Conservation (phyloP, 2,329 filamentous ascomycete species). For the Aspergillus uvarum region DNA sequence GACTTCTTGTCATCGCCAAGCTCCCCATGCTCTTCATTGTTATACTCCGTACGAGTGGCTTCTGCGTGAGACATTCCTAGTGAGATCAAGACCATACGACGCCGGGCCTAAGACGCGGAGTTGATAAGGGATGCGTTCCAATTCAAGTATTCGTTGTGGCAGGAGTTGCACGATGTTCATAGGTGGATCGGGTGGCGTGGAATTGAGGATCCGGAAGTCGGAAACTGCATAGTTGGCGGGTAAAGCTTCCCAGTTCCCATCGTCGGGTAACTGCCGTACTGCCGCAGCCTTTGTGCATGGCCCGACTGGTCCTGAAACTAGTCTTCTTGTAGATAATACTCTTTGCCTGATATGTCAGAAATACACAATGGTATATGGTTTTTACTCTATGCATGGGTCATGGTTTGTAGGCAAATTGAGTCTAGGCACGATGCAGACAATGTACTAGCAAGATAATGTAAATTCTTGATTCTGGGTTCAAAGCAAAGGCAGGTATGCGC, state of each 20-base stretch:
- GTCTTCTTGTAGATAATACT: no score
- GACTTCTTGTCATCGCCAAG: slow-evolving; percentile 66
- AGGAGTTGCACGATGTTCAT: neutral
- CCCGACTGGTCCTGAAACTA: no score
- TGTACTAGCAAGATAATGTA: no score
- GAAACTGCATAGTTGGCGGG: slow-evolving; percentile 15
- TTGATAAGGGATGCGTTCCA: neutral
- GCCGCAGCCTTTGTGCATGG: no score
- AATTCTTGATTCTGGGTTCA: no score
- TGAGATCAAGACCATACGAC: neutral
- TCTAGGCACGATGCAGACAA: no score
- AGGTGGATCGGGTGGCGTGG: slow-evolving; percentile 9
- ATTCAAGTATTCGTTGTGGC: neutral
- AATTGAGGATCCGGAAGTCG: neutral
- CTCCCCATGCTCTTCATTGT: slow-evolving; percentile 44
- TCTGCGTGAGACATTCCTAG: slow-evolving; percentile 47
- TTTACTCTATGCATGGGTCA: no score
- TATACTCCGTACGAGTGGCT: slow-evolving; percentile 41
- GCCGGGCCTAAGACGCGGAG: neutral
- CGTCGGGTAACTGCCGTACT: no score
- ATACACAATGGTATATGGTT: no score
- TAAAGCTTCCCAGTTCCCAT: slow-evolving; percentile 10
- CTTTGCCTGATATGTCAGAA: no score
- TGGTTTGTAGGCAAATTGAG: no score
- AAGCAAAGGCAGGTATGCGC: no score